Evolutionary conservation across 2,329 filamentous ascomycete species (phyloP), one percentile per base, ranked within the genome.

Genomic region (Coniella lustricola): DNA sequence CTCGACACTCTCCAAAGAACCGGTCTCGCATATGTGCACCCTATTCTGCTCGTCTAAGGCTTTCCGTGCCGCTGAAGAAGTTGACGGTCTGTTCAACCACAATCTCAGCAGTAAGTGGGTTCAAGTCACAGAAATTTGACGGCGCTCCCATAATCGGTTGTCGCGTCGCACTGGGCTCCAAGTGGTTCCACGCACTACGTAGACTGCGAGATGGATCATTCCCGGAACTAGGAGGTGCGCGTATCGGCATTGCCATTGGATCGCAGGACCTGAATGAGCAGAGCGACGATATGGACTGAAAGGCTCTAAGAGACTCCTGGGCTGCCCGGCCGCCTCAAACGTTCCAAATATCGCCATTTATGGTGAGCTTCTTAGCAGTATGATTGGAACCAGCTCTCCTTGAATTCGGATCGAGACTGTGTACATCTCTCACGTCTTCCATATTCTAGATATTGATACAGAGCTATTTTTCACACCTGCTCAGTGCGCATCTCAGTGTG

Each of bases 81-180:
- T 60, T 2, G 41, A 51, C 2, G 3, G 42, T 5, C 43, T 57
- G 3, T 59, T 64, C 41, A 53, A 36, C 14, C 0, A 3, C 7
- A 13, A 29, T 10, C 17, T 44, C 25, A 49, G 38, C 21, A 33
- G 56, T 14, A 53, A 34, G 1, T 20, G 51, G 1, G 64, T 59
- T 46, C 59, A 64, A 39, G 51, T 64, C 45, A 64, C 62, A 64
- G 47, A 66, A 65, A 52, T 55, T 65, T 3, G 63, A 66, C 45
- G 63, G 63, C 2, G 21, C 58, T 2, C 57, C 62, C 14, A 64
- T 65, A 59, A 58, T 56, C 1, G 51, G 64, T 22, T 66, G 65
- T 46, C 44, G 49, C 7, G 50, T 64, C 12, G 35, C 52, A 4
- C 48, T 47, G 12, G 46, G 44, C 33, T 61, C 60, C 3, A 44